These are phyloP conservation scores for Daldinia sp. DNA, from an alignment of 2,329 filamentous ascomycete genomes.

Conservation along the genomic window DNA sequence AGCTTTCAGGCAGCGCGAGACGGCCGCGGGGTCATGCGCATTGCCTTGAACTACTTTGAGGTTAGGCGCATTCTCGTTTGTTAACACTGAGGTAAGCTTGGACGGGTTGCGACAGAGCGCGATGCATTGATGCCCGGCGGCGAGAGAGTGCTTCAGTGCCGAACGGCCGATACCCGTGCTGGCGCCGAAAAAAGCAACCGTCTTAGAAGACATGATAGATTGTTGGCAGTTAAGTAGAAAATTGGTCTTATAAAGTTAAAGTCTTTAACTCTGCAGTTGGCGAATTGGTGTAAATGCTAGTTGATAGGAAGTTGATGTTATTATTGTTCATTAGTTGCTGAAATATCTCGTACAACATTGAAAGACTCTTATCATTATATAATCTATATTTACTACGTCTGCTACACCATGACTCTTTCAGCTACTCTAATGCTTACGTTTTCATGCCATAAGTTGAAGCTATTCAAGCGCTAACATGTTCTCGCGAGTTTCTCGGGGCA, in stretches of 20 bases:
- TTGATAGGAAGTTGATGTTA: not conserved
- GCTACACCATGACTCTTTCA: not conserved
- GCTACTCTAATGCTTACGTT: not conserved
- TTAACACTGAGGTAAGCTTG: conserved; percentile 58
- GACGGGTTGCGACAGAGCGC: conserved; percentile 64
- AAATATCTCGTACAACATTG: not conserved
- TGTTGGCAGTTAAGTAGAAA: not conserved
- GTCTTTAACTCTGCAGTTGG: not conserved
- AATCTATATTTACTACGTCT: conserved; percentile 11
- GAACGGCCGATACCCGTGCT: conserved; percentile 63
- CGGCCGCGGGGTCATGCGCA: conserved; percentile 56
- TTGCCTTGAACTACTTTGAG: conserved; percentile 62
- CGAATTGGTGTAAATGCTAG: not conserved
- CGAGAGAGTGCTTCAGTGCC: conserved; percentile 59
- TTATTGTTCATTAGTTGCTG: not conserved
- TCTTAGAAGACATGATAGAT: conserved; percentile 47
- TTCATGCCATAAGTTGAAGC: not conserved
- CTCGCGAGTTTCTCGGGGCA: conserved; percentile 33
- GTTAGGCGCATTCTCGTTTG: conserved; percentile 49
- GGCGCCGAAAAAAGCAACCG: conserved; percentile 66
- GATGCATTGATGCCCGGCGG: conserved; percentile 60
- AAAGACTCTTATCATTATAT: not conserved
- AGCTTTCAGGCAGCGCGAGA: conserved; percentile 54
- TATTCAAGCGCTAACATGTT: conserved; percentile 5
- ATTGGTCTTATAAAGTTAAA: not conserved